Base-by-base conservation (phyloP, 305 asterid genomes). In the Fraxinus sp. region DNA sequence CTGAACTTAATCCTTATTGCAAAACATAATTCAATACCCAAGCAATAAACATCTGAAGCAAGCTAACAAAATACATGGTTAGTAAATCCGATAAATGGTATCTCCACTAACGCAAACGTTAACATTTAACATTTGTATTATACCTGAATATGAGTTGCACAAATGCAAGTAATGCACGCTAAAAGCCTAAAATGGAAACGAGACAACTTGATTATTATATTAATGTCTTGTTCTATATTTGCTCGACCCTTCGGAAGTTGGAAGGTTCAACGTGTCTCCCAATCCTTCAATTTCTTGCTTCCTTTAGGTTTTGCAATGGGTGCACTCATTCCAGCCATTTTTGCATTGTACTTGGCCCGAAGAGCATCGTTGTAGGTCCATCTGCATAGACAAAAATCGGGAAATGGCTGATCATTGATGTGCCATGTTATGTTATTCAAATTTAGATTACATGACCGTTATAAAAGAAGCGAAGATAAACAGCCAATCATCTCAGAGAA, bases 251-350 rank as follows among this genome's bases (percentile, higher is more conserved):
- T 39, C 5, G 18, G 30, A 9, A 39, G 33, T 39, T 26, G 36
- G 33, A 13, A 3, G 9, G 64, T 71, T 93, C 92, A 92, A 7
- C 89, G 90, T 0, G 83, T 35, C 78, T 92, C 97, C 97, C 97
- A 95, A 78, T 94, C 97, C 92, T 95, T 93, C 89, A 94, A 30
- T 83, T 94, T 96, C 91, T 92, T 95, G 93, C 97, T 93, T 73
- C 98, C 98, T 86, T 91, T 96, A 24, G 98, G 99, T 83, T 90
- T 96, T 26, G 87, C 90, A 36, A 96, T 91, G 33, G 97, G 97
- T 1, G 95, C 90, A 85, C 93, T 91, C 91, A 92, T 89, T 76
- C 97, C 99, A 80, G 98, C 99, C 98, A 94, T 96, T 87, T 96
- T n/a, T n/a, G 94, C 91, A 74, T 96, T 94, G 87, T 94, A 94